These are phyloP conservation scores for Fusarium sp. DNA, from an alignment of 2,329 filamentous ascomycete genomes.

Conservation along the genomic window DNA sequence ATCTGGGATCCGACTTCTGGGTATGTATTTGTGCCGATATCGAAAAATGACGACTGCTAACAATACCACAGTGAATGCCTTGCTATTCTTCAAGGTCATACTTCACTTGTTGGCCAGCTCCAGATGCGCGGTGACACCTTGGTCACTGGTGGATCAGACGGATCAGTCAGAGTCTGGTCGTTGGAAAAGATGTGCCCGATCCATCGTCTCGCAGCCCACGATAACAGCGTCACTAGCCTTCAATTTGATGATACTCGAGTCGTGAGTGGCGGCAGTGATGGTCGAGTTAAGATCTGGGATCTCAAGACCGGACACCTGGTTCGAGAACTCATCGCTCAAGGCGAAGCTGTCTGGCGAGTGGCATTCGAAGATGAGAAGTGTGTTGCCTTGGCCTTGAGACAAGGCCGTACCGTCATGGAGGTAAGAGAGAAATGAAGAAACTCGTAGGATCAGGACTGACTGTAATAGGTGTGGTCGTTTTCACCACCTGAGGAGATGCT, in stretches of 20 bases:
- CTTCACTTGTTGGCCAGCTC: slow-evolving; percentile 93
- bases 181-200: slow-evolving; percentile 90
- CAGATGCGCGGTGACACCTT: slow-evolving; percentile 96
- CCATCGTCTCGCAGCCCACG: slow-evolving; percentile 92
- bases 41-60: slow-evolving; percentile 46
- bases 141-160: slow-evolving; percentile 95
- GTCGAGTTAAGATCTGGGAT: slow-evolving; percentile 99
- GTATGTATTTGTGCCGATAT: slow-evolving; percentile 59
- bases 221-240: slow-evolving; percentile 97
- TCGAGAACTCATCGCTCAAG: slow-evolving; percentile 88
- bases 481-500: slow-evolving; percentile 81
- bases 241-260: slow-evolving; percentile 97
- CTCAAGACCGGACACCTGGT: slow-evolving; percentile 90
- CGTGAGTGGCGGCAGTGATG: slow-evolving; percentile 95
- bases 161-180: slow-evolving; percentile 96
- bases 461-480: slow-evolving; percentile 86
- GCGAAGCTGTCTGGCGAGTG: slow-evolving; percentile 96
- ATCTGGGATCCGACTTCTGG: slow-evolving; percentile 95
- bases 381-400: slow-evolving; percentile 90
- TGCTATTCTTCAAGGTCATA: slow-evolving; percentile 95
- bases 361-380: slow-evolving; percentile 99
- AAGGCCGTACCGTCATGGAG: slow-evolving; percentile 95
- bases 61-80: slow-evolving; percentile 72
- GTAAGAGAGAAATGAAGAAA: slow-evolving; percentile 62
- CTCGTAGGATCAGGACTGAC: slow-evolving; percentile 45